Conservation (phyloP, 305 asterid species). For the Fraxinus baroniana region DNA sequence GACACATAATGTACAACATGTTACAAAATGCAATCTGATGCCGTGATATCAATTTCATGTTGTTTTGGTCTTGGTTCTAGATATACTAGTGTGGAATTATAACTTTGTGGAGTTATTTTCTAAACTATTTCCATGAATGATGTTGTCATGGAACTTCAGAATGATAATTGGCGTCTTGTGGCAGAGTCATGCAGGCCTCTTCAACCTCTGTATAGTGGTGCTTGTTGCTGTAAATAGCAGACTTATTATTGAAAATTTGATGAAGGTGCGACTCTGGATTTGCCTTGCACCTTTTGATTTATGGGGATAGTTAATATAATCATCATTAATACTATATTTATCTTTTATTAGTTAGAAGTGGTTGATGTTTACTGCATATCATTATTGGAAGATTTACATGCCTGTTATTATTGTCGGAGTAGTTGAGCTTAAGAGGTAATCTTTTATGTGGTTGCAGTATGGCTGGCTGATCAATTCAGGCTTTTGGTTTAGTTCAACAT, state of each 20-base stretch:
- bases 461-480: conserved; percentile 80
- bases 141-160: background rate
- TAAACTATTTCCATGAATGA: background rate
- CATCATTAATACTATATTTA: background rate
- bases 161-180: conserved; percentile 34
- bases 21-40: background rate
- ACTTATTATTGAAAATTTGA: conserved; percentile 90
- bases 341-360: conserved; percentile 7
- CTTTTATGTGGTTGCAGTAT: conserved; percentile 57
- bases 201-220: conserved; percentile 97
- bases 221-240: conserved; percentile 96
- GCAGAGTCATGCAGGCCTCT: conserved; percentile 98
- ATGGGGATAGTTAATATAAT: conserved; percentile 1
- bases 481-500: conserved; percentile 84
- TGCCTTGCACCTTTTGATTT: background rate
- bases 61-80: background rate
- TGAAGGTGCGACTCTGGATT: conserved; percentile 62
- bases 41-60: background rate
- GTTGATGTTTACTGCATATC: conserved; percentile 11
- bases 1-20: background rate
- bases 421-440: conserved; percentile 5
- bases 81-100: too few species aligned
- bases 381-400: background rate
- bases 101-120: background rate
- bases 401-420: background rate